A percentile compares a stretch with the other conserved stretches of the same genome.
These are phyloP conservation scores for Biscogniauxia sp. DNA, from an alignment of 2,329 filamentous ascomycete species.

Conservation along the genomic window DNA sequence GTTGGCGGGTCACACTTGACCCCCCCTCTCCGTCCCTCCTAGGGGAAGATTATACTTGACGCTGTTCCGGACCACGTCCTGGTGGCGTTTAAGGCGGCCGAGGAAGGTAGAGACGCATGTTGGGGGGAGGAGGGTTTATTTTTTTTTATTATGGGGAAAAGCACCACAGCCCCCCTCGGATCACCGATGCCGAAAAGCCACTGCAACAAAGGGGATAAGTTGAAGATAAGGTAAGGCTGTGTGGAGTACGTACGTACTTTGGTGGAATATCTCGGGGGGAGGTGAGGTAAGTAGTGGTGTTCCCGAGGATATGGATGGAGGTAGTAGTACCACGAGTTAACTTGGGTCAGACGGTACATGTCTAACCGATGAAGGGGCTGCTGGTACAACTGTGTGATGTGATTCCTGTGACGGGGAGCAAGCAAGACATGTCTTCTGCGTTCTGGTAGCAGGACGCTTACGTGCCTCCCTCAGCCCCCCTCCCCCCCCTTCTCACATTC, in stretches of 20 bases:
- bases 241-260: too few species aligned
- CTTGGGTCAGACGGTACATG: neutral
- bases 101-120: neutral
- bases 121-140: too few species aligned
- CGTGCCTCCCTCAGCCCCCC: neutral
- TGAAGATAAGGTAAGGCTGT: too few species aligned
- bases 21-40: too few species aligned
- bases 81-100: neutral
- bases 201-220: neutral
- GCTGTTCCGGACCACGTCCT: neutral
- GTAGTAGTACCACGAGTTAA: neutral
- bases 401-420: constrained; percentile 22
- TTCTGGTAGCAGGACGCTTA: constrained; percentile 13
- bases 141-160: too few species aligned
- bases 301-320: neutral
- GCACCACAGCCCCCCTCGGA: neutral
- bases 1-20: neutral
- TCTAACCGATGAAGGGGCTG: neutral
- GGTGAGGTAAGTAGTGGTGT: neutral
- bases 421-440: constrained; percentile 7
- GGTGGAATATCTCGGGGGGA: too few species aligned
- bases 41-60: neutral
- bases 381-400: neutral
- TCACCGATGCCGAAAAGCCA: neutral
- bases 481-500: neutral